Conservation (phyloP, 2,329 filamentous ascomycete genomes). For the Ophiostoma sp. region DNA sequence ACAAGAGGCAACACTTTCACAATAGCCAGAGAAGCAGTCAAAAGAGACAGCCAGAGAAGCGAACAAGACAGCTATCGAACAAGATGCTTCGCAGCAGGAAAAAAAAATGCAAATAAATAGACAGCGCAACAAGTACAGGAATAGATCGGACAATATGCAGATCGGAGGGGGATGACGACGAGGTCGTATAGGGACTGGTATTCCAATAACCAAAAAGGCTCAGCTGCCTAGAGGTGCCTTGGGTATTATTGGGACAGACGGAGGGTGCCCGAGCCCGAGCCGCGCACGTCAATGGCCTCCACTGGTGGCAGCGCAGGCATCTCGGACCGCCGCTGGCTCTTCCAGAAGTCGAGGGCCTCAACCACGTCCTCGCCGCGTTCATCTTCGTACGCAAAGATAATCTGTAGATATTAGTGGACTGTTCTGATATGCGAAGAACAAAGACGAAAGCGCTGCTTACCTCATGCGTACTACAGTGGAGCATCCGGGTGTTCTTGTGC, state of each 20-base stretch:
- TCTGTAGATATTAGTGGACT: conserved; percentile 50
- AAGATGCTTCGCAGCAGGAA: background rate
- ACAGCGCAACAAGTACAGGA: background rate
- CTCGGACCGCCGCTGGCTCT: conserved; percentile 49
- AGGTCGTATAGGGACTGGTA: no score
- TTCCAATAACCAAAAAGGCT: background rate
- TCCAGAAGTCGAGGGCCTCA: conserved; percentile 96
- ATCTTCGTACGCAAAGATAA: conserved; percentile 95
- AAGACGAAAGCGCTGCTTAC: conserved; percentile 46
- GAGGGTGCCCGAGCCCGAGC: conserved; percentile 9
- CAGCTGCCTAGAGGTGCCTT: no score
- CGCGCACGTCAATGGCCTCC: conserved; percentile 4
- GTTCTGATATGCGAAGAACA: background rate
- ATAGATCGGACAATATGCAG: background rate
- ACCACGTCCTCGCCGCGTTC: conserved; percentile 90
- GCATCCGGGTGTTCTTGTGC: conserved; percentile 93
- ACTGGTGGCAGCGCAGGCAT: conserved; percentile 14
- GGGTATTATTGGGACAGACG: conserved; percentile 19
- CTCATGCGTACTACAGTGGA: conserved; percentile 95
- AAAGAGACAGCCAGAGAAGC: background rate
- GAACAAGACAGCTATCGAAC: conserved; percentile 10
- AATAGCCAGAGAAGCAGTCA: background rate
- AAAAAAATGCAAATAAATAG: background rate
- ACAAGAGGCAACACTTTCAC: background rate
- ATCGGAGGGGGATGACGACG: no score